Evolutionary conservation across 176 grass and related monocot genomes (phyloP).

Genomic region (Typha latifolia): DNA sequence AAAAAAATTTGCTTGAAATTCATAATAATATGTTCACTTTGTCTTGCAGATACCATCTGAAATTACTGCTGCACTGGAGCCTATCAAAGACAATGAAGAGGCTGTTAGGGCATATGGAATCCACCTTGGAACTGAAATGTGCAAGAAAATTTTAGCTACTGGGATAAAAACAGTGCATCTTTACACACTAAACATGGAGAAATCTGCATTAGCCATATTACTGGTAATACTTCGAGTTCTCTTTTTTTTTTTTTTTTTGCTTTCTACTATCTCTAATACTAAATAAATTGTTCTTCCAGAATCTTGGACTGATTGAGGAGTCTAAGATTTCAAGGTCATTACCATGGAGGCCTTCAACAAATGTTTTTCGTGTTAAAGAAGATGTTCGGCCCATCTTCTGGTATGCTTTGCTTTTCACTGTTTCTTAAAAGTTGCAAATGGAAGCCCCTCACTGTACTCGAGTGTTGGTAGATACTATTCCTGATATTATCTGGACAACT

Average conservation of each 20-base stretch:
- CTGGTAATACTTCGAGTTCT: constrained; percentile 31
- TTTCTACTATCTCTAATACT: not conserved
- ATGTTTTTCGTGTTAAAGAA: constrained; percentile 83
- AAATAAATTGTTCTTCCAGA: constrained; percentile 25
- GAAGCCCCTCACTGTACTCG: not conserved
- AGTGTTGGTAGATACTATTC: not conserved
- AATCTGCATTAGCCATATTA: constrained; percentile 70
- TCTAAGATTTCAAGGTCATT: constrained; percentile 65
- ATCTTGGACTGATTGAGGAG: constrained; percentile 74
- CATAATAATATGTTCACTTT: not conserved
- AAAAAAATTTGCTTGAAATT: not conserved
- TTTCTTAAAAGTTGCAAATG: not conserved
- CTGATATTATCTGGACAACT: constrained; percentile 4
- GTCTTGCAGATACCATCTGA: constrained; percentile 58
- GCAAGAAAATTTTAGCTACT: constrained; percentile 77
- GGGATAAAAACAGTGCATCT: constrained; percentile 88
- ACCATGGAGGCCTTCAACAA: constrained; percentile 70
- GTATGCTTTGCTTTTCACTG: constrained; percentile 22
- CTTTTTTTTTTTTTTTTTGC: constrained; percentile 6
- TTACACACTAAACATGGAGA: constrained; percentile 87
- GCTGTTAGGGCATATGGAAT: constrained; percentile 76
- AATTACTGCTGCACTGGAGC: constrained; percentile 57
- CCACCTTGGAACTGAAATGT: constrained; percentile 83
- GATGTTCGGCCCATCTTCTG: constrained; percentile 90
- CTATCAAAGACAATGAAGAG: constrained; percentile 87